Percentiles rank a stretch among this genome's conserved stretches.
Evolutionary conservation across 2,329 filamentous ascomycete species (phyloP).

Genomic region (Fusarium graminum): DNA sequence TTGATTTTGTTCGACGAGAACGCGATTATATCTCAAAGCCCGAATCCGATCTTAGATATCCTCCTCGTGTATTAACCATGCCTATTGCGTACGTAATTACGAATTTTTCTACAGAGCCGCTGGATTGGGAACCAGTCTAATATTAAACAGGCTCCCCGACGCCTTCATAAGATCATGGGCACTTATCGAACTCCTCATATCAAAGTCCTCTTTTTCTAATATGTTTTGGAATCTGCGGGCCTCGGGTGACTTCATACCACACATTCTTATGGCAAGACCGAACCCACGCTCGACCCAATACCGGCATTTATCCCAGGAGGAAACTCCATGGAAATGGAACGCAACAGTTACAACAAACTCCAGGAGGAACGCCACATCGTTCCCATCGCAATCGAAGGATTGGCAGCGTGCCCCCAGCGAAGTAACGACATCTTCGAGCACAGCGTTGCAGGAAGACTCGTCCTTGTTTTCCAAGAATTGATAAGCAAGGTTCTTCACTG

Average conservation of each 20-base stretch:
- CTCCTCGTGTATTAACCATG: too few species aligned
- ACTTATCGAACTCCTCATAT: slow-evolving; percentile 3
- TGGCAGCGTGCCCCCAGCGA: background rate
- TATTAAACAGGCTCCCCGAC: background rate
- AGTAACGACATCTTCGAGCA: background rate
- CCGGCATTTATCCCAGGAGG: background rate
- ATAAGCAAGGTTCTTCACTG: background rate
- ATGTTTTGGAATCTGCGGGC: background rate
- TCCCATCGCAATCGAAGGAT: background rate
- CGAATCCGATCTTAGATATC: too few species aligned
- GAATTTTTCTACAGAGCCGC: background rate
- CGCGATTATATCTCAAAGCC: too few species aligned
- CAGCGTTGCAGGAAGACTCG: background rate
- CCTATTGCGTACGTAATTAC: too few species aligned
- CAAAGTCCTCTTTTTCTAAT: background rate
- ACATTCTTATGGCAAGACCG: background rate
- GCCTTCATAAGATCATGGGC: background rate
- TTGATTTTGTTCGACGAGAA: too few species aligned
- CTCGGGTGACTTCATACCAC: background rate
- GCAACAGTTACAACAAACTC: background rate
- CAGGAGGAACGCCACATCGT: background rate
- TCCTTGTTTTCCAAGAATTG: background rate
- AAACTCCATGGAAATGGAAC: background rate
- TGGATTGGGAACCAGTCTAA: background rate
- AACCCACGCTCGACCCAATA: background rate